Percentiles rank a stretch among this genome's conserved stretches.
Conservation (phyloP, 2,329 filamentous ascomycete species). For the Colletotrichum orbiculare region DNA sequence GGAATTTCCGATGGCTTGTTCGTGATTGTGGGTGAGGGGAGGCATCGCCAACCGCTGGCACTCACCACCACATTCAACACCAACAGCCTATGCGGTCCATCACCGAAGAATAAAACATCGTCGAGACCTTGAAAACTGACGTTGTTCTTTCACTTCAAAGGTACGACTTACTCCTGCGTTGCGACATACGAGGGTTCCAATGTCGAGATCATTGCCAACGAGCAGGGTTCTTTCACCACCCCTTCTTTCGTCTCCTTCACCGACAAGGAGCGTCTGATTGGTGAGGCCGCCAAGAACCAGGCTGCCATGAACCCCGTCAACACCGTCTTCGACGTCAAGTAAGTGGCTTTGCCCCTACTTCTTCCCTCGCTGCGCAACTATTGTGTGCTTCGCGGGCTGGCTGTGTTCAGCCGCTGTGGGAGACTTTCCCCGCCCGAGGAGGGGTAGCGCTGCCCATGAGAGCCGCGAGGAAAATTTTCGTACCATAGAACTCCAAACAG, state of each 20-base stretch:
- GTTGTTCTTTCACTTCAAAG: slow-evolving; percentile 56
- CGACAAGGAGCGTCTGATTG: slow-evolving; percentile 97
- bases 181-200: slow-evolving; percentile 99
- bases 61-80: slow-evolving; percentile 15
- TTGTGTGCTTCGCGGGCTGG: slow-evolving; percentile 5
- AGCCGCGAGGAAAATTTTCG: slow-evolving; percentile 6
- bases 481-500: not conserved
- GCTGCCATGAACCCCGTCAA: slow-evolving; percentile 99
- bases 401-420: not conserved
- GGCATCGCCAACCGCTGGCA: too few species aligned
- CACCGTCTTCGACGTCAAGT: slow-evolving; percentile 99
- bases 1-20: too few species aligned
- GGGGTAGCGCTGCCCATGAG: slow-evolving; percentile 15
- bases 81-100: too few species aligned
- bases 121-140: slow-evolving; percentile 37
- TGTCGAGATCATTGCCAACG: slow-evolving; percentile 99
- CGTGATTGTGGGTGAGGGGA: too few species aligned
- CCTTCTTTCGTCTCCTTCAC: slow-evolving; percentile 99
- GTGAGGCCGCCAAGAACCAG: slow-evolving; percentile 99
- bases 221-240: slow-evolving; percentile 99
- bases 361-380: too few species aligned
- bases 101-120: not conserved
- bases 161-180: slow-evolving; percentile 99
- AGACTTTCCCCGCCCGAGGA: slow-evolving; percentile 27
- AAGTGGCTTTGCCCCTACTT: slow-evolving; percentile 51